Evolutionary conservation across 1,284 basidiomycete species (phyloP).

Genomic region (Macrocystidia cucumis): DNA sequence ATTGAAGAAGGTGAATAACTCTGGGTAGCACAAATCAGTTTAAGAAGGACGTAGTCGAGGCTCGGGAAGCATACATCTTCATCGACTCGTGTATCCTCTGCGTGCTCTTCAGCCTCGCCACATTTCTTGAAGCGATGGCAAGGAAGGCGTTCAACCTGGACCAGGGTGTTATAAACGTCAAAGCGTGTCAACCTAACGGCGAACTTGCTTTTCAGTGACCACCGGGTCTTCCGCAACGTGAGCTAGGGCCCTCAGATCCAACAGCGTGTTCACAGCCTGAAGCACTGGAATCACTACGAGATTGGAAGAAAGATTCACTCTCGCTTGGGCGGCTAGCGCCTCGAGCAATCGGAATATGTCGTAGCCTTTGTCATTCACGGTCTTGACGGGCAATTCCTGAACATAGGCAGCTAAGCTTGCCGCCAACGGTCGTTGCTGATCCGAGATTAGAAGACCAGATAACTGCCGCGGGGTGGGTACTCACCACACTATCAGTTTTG

Average conservation of each 20-base stretch:
- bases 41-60: constrained; percentile 1
- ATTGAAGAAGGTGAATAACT: constrained; percentile 52
- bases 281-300: constrained; percentile 70
- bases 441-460: constrained; percentile 1
- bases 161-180: constrained; percentile 11
- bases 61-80: constrained; percentile 55
- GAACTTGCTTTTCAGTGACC: constrained; percentile 42
- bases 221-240: constrained; percentile 32
- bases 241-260: constrained; percentile 56
- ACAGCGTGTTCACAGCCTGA: constrained; percentile 65
- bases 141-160: constrained; percentile 39
- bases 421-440: constrained; percentile 63
- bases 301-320: constrained; percentile 54
- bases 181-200: constrained; percentile 14
- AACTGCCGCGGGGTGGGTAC: constrained; percentile 18
- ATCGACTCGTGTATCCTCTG: constrained; percentile 72
- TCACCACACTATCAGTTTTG: constrained; percentile 75
- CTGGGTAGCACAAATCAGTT: constrained; percentile 24
- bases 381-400: constrained; percentile 37
- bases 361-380: constrained; percentile 23
- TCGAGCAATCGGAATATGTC: constrained; percentile 39
- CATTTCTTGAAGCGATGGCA: constrained; percentile 48
- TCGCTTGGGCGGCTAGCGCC: constrained; percentile 48
- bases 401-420: constrained; percentile 54
- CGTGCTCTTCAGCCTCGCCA: constrained; percentile 66